Evolutionary conservation across 805 yeast species (phyloP).

Genomic region (Candida coleopterorum): DNA sequence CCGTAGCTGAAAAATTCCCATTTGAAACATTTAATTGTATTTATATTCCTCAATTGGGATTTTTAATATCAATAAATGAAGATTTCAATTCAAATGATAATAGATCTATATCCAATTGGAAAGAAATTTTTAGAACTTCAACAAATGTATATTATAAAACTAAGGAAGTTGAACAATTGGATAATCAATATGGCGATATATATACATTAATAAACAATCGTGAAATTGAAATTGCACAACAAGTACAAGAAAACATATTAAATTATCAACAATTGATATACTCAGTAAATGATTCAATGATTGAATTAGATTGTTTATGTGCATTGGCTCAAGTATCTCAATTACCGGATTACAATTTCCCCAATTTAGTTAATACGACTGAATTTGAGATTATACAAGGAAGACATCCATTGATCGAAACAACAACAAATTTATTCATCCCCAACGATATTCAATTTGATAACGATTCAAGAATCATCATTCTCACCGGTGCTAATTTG

Average conservation of each 20-base stretch:
- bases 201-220: slow-evolving; percentile 8
- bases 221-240: slow-evolving; percentile 9
- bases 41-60: slow-evolving; percentile 10
- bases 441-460: slow-evolving; percentile 38
- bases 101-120: slow-evolving; percentile 3
- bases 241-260: slow-evolving; percentile 4
- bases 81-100: slow-evolving; percentile 2
- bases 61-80: slow-evolving; percentile 6
- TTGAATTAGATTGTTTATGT: slow-evolving; percentile 9
- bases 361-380: neutral
- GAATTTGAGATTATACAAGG: slow-evolving; percentile 33
- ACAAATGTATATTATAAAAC: slow-evolving; percentile 7
- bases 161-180: slow-evolving; percentile 1
- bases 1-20: neutral
- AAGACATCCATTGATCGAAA: slow-evolving; percentile 45
- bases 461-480: slow-evolving; percentile 17
- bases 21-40: slow-evolving; percentile 4
- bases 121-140: slow-evolving; percentile 7
- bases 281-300: neutral
- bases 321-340: slow-evolving; percentile 7
- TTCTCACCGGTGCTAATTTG: slow-evolving; percentile 40
- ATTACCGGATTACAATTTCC: slow-evolving; percentile 3
- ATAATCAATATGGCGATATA: slow-evolving; percentile 8
- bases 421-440: slow-evolving; percentile 31
- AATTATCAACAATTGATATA: slow-evolving; percentile 1